Conservation (phyloP, 2,329 filamentous ascomycete genomes). For the Septoria linicola region DNA sequence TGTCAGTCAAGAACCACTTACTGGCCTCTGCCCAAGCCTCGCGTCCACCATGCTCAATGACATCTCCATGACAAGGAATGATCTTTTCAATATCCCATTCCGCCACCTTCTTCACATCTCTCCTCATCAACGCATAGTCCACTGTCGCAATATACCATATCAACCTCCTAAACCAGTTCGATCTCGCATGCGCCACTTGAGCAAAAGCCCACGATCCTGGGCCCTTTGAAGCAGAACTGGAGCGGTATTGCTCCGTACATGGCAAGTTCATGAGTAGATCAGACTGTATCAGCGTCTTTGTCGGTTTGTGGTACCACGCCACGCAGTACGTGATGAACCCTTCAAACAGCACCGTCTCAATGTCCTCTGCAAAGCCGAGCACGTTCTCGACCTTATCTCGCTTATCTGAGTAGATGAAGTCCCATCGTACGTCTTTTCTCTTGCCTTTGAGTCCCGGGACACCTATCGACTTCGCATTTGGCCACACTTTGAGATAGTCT, state of each 20-base stretch:
- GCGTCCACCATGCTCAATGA: constrained; percentile 9
- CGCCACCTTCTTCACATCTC: constrained; percentile 18
- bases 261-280: constrained; percentile 22
- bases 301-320: constrained; percentile 23
- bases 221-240: constrained; percentile 10
- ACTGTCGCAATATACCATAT: constrained; percentile 22
- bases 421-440: constrained; percentile 18
- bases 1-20: constrained; percentile 17
- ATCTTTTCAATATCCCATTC: constrained; percentile 18
- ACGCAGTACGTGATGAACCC: constrained; percentile 23
- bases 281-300: constrained; percentile 16
- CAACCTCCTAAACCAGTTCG: constrained; percentile 17
- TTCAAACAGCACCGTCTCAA: constrained; percentile 20
- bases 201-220: constrained; percentile 13
- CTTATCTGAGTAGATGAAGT: constrained; percentile 16
- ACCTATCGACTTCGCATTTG: constrained; percentile 19
- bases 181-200: constrained; percentile 13
- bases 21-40: constrained; percentile 18
- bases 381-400: constrained; percentile 7
- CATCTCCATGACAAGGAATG: constrained; percentile 21
- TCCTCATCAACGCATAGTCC: constrained; percentile 15
- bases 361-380: constrained; percentile 9
- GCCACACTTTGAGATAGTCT: constrained; percentile 17
- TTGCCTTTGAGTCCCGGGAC: constrained; percentile 15
- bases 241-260: constrained; percentile 12